Evolutionary conservation across 78 protist species (phyloP).

Genomic region (Cavenderia fasciculata): DNA sequence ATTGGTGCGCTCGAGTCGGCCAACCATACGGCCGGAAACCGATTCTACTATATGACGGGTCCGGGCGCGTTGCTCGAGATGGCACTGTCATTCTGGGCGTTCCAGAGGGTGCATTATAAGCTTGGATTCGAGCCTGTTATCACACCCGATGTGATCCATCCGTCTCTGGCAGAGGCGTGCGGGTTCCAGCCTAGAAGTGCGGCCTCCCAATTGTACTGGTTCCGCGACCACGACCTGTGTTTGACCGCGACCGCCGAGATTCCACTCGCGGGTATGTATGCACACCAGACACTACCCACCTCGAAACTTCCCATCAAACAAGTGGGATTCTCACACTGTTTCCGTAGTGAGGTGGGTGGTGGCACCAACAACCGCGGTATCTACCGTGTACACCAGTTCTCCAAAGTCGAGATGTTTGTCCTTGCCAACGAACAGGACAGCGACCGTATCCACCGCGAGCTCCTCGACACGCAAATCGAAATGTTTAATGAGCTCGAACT

Average conservation of each 20-base stretch:
- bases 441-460: slow-evolving; percentile 3
- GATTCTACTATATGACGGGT: slow-evolving; percentile 50
- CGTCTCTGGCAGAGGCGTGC: slow-evolving; percentile 75
- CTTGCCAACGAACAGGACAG: slow-evolving; percentile 69
- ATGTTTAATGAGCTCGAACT: slow-evolving; percentile 76
- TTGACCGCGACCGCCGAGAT: slow-evolving; percentile 93
- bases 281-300: neutral
- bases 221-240: slow-evolving; percentile 51
- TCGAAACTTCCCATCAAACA: slow-evolving; percentile 72
- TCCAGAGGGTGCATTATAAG: neutral
- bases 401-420: slow-evolving; percentile 93
- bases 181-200: slow-evolving; percentile 84
- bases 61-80: slow-evolving; percentile 79
- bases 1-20: slow-evolving; percentile 16
- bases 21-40: slow-evolving; percentile 43
- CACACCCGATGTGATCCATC: slow-evolving; percentile 81
- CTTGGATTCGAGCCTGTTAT: slow-evolving; percentile 58
- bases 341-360: slow-evolving; percentile 88
- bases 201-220: slow-evolving; percentile 41
- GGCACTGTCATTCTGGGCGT: slow-evolving; percentile 80
- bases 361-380: slow-evolving; percentile 78
- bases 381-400: slow-evolving; percentile 94
- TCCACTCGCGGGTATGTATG: slow-evolving; percentile 85
- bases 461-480: slow-evolving; percentile 64
- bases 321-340: slow-evolving; percentile 88